Percentiles rank a stretch among this genome's conserved stretches.
These are phyloP conservation scores for Boletus vinaceobasis DNA, from an alignment of 768 basidiomycete genomes.

Conservation along the genomic window DNA sequence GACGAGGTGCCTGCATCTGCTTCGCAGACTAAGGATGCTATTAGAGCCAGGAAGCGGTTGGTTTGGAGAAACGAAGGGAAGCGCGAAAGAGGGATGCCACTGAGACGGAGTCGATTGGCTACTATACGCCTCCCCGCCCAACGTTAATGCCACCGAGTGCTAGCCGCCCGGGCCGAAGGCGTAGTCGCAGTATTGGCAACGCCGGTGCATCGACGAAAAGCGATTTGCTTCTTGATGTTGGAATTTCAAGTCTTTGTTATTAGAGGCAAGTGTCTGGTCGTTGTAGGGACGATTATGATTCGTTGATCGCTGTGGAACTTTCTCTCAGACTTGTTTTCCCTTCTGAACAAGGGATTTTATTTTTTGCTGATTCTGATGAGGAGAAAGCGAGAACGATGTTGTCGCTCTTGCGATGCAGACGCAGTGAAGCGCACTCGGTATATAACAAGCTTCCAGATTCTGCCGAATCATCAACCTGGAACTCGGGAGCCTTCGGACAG, in stretches of 20 bases:
- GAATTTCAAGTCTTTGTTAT: slow-evolving; percentile 81
- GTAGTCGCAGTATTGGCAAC: slow-evolving; percentile 80
- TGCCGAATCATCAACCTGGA: background rate
- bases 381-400: slow-evolving; percentile 58
- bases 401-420: too few species aligned
- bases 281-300: slow-evolving; percentile 57
- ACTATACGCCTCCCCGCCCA: slow-evolving; percentile 32
- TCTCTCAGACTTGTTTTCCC: slow-evolving; percentile 85
- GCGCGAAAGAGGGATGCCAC: slow-evolving; percentile 46
- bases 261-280: slow-evolving; percentile 57
- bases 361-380: slow-evolving; percentile 88
- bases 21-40: slow-evolving; percentile 64
- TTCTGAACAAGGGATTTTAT: slow-evolving; percentile 73
- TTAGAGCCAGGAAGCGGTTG: slow-evolving; percentile 59
- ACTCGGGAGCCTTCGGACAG: background rate
- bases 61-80: slow-evolving; percentile 70
- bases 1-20: slow-evolving; percentile 34
- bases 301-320: slow-evolving; percentile 67
- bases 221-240: slow-evolving; percentile 37
- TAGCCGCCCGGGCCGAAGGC: slow-evolving; percentile 55
- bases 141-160: slow-evolving; percentile 20
- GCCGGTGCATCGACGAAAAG: slow-evolving; percentile 43
- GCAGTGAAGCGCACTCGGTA: too few species aligned
- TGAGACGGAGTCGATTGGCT: slow-evolving; percentile 40
- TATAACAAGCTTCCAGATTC: too few species aligned